Evolutionary conservation across 345 rosid species (phyloP), one percentile per base, ranked within the genome.

Genomic region (Bruguiera sexangula): DNA sequence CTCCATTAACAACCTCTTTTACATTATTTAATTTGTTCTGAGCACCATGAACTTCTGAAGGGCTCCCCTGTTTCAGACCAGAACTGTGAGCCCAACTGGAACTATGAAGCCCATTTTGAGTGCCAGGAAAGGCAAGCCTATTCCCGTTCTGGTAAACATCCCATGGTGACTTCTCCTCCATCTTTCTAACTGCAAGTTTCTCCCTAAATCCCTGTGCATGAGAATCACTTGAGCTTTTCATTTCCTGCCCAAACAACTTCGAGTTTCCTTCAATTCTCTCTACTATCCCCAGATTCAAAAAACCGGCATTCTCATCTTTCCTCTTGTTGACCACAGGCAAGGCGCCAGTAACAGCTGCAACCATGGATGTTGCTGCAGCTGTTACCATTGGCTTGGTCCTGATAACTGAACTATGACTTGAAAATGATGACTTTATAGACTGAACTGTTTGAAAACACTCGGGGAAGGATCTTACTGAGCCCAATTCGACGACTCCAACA

Each of bases 401-500:
- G 65, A 50, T 58, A 52, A 71, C 73, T 26, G 88, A 60, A 32
- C 68, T 69, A 63, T 77, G 82, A 15, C 87, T 63, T 1, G 86
- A 85, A 76, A 95, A 95, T 56, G 73, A 73, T 24, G 73, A 67
- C 67, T 82, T 87, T 75, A 90, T 66, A 10, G 79, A 80, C 66
- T 81, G 89, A 76, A 92, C 80, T 80, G 86, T 31, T 31, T 75
- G 90, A 24, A 82, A 19, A 76, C 83, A 86, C 65, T 92, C 99
- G n/a, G 87, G 84, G 21, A 92, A 72, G 60, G 86, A 83, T 80
- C 91, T 85, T 69, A 95, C 94, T 0, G 99, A 95, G 43, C 96
- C 99, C 75, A 95, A 80, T 80, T 95, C 99, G 61, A 95, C 87
- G 71, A 95, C 97, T 66, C 99, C 99, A 51, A 77, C 74, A 74